phyloP scores from a whole-genome alignment of 2,329 filamentous ascomycete genomes.

The Fusarium verticillioides region DNA sequence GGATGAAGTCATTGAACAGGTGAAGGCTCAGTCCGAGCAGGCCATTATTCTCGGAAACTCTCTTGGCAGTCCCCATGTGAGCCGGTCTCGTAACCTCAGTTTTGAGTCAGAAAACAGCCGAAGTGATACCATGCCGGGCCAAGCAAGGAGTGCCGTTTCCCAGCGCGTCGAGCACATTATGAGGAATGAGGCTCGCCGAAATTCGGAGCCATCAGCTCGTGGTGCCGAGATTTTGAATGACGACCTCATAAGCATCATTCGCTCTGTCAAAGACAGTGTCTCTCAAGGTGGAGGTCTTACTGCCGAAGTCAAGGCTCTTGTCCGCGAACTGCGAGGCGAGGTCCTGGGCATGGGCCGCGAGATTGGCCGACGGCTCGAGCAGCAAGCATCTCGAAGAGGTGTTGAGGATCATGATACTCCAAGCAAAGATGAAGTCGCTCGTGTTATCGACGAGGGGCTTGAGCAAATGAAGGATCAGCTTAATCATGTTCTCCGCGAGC shows the following conservation, averaged over 20 bases:
- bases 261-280: conserved; percentile 90
- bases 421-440: conserved; percentile 75
- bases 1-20: conserved; percentile 74
- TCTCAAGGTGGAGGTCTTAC: conserved; percentile 88
- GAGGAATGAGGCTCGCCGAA: conserved; percentile 56
- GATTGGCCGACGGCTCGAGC: conserved; percentile 81
- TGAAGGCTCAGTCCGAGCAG: conserved; percentile 64
- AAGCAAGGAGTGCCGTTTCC: conserved; percentile 48
- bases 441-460: conserved; percentile 83
- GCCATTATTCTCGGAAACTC: conserved; percentile 51
- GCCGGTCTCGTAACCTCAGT: conserved; percentile 49
- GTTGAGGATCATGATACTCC: conserved; percentile 61
- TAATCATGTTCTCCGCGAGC: conserved; percentile 80
- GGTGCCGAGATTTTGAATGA: conserved; percentile 72
- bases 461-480: conserved; percentile 87
- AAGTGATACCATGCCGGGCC: conserved; percentile 51
- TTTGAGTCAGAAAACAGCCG: conserved; percentile 54
- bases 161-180: conserved; percentile 58
- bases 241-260: conserved; percentile 84
- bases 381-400: conserved; percentile 67
- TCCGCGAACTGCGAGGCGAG: conserved; percentile 89
- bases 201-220: conserved; percentile 55
- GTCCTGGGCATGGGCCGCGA: conserved; percentile 95
- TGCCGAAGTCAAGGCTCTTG: conserved; percentile 89
- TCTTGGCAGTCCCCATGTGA: conserved; percentile 25